Conservation (phyloP, 1,139 yeast species). For the Candida mesenterica region DNA sequence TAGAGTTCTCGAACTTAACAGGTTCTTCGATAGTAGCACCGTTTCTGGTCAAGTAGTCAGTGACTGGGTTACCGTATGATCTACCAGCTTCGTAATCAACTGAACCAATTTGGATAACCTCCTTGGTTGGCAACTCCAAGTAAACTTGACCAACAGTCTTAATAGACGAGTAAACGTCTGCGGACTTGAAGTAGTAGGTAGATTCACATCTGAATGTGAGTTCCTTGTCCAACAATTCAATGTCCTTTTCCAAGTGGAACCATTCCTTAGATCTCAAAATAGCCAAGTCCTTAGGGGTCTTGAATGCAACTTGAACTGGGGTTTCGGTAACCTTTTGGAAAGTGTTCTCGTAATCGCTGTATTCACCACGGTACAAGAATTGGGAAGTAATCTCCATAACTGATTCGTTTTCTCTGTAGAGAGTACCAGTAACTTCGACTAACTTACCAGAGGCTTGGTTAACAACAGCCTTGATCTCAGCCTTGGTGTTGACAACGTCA, state of each 20-base stretch:
- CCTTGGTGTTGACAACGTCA: constrained; percentile 78
- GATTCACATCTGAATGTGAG: constrained; percentile 90
- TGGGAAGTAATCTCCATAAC: constrained; percentile 94
- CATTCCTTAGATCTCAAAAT: constrained; percentile 94
- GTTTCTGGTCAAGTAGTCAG: constrained; percentile 87
- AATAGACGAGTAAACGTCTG: constrained; percentile 74
- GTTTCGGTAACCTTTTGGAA: constrained; percentile 87
- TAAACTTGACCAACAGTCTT: constrained; percentile 81
- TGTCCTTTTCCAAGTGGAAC: constrained; percentile 79
- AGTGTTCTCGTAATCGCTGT: constrained; percentile 84
- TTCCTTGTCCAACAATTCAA: constrained; percentile 74
- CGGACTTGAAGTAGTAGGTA: constrained; percentile 75
- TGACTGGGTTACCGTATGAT: constrained; percentile 96
- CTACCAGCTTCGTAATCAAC: constrained; percentile 89
- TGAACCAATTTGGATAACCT: constrained; percentile 81
- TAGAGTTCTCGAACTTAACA: constrained; percentile 81
- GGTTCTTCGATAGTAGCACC: constrained; percentile 96
- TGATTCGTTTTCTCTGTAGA: constrained; percentile 70
- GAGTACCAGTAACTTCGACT: constrained; percentile 92
- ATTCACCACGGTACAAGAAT: constrained; percentile 94
- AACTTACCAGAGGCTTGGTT: constrained; percentile 93
- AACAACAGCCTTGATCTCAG: constrained; percentile 83
- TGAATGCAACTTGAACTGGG: constrained; percentile 76
- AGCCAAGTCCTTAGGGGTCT: constrained; percentile 85
- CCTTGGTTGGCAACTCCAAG: constrained; percentile 91